These are phyloP conservation scores for Typha latifolia DNA, from an alignment of 176 grass and related monocot genomes.

Conservation along the genomic window DNA sequence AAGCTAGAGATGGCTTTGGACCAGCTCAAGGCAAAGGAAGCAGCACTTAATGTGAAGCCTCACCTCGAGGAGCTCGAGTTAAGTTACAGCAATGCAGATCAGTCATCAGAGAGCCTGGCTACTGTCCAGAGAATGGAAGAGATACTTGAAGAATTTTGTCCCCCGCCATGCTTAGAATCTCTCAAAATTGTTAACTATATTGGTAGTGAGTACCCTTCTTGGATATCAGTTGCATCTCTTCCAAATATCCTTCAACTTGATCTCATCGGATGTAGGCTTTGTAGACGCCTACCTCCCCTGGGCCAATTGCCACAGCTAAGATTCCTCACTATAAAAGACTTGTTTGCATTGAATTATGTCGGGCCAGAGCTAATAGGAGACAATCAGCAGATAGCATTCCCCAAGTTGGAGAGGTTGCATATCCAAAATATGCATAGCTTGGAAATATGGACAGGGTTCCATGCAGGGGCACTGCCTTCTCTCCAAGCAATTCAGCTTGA, in stretches of 20 bases:
- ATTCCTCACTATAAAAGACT: conserved; percentile 45
- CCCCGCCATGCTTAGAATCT: conserved; percentile 42
- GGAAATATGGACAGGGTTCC: conserved; percentile 36
- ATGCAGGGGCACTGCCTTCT: conserved; percentile 35
- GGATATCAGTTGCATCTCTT: conserved; percentile 41
- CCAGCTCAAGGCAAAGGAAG: conserved; percentile 31
- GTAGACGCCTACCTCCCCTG: conserved; percentile 40
- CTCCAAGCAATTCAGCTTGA: conserved; percentile 58
- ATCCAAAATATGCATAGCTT: conserved; percentile 47
- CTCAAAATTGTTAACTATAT: conserved; percentile 54
- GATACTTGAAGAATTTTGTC: conserved; percentile 43
- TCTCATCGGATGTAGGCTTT: conserved; percentile 38
- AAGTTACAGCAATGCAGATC: conserved; percentile 24
- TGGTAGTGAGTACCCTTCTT: conserved; percentile 47
- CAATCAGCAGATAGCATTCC: conserved; percentile 45
- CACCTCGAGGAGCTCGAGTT: conserved; percentile 47
- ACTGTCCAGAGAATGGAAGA: conserved; percentile 32
- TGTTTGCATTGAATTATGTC: conserved; percentile 26
- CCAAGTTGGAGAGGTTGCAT: conserved; percentile 52
- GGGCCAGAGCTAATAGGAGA: conserved; percentile 35
- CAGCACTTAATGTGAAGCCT: conserved; percentile 30
- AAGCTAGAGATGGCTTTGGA: conserved; percentile 40
- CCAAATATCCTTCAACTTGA: conserved; percentile 45
- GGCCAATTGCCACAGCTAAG: conserved; percentile 47
- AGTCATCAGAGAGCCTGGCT: conserved; percentile 18